Base-by-base conservation (phyloP, 1,284 basidiomycete genomes). In the Fomitopsis pinicola region DNA sequence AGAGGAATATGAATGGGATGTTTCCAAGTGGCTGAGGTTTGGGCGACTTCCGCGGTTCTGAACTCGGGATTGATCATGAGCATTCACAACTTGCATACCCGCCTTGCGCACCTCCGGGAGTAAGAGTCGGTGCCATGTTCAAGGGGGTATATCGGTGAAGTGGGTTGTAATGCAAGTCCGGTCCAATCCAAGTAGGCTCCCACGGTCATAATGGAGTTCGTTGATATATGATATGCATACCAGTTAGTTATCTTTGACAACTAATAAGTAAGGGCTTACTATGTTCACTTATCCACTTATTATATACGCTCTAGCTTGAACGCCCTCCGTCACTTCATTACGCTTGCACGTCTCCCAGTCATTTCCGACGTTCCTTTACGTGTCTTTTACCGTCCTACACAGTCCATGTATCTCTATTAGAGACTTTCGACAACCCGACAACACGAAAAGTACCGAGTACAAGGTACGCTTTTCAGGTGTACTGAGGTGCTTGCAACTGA, bases 21-120 rank as follows among this genome's bases (percentile, higher is more conserved):
- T 80, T 85, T 56, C 81, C 81, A 59, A 89, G 77, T 9, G 89
- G 89, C 65, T 89, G 80, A 7, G 87, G 87, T 68, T 85, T 89
- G 10, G 80, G 82, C 6, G 83, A 79, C 55, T 78, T 75, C 54
- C 80, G 80, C 12, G 89, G 86, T 69, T 85, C 89, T 90, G 68
- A 57, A 52, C 67, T 69, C 69, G 46, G 40, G 33, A 15, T 40
- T 40, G 38, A 40, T 40, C 38, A 40, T 4, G 35, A 10, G 30
- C 42, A 42, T 46, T 2, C 26, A 28, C 30, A 1, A 54, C 7
- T 17, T 26, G 35, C 19, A 26, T 12, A 22, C 1, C 19, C 44
- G n/a, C n/a, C n/a, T 38, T 54, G 36, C 52, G 12, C 35, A 54
- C 52, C 52, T 54, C 52, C 52, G 5, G 48, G 48, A 17, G 48